Conservation (phyloP, 257 asterid species). For the Lycium barbarum region DNA sequence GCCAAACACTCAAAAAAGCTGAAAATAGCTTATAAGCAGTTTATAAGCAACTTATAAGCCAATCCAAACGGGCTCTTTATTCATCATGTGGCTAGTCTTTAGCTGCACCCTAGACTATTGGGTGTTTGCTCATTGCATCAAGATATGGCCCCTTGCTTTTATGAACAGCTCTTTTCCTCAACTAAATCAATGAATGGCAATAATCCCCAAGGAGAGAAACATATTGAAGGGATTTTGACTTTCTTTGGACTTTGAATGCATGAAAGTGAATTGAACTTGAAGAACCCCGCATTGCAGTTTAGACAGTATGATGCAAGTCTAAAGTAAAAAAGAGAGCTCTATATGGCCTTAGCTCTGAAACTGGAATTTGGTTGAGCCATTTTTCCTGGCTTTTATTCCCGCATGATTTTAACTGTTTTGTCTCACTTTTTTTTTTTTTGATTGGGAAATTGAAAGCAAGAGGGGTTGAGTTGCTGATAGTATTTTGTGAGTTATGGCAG, state of each 20-base stretch:
- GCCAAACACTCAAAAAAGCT: no score
- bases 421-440: not conserved
- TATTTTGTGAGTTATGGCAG: not conserved
- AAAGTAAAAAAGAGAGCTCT: not conserved
- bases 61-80: no score
- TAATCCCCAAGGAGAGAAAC: not conserved
- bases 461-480: not conserved
- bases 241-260: not conserved
- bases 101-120: not conserved
- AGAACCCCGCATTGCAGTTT: not conserved
- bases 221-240: not conserved
- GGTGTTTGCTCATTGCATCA: not conserved
- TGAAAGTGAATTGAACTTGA: not conserved
- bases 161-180: slow-evolving; percentile 10
- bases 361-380: not conserved
- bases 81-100: not conserved
- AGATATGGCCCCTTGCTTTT: not conserved
- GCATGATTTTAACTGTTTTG: not conserved
- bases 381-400: not conserved
- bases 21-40: no score
- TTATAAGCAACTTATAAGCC: no score
- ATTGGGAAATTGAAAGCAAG: not conserved
- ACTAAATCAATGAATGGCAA: not conserved
- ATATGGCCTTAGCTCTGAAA: not conserved
- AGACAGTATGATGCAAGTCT: not conserved